phyloP scores from a whole-genome alignment of 768 basidiomycete genomes.

The Erythrobasidium yunnanense region DNA sequence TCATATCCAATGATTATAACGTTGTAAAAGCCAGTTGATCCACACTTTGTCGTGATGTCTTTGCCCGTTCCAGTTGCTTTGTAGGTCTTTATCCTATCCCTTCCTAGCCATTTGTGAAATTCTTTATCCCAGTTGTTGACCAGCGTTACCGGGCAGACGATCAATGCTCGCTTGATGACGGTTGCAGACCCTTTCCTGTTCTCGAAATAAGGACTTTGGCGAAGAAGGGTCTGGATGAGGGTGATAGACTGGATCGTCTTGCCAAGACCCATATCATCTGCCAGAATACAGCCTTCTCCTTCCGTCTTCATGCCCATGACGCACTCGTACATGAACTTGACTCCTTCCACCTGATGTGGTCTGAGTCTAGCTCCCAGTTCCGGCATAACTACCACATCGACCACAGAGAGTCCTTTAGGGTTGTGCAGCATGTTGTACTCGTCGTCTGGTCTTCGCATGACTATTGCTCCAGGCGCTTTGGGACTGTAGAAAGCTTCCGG shows the following conservation, averaged over 20 bases:
- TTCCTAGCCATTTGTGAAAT: slow-evolving; percentile 77
- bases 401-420: slow-evolving; percentile 58
- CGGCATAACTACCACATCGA: slow-evolving; percentile 77
- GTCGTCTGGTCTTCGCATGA: slow-evolving; percentile 68
- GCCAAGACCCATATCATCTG: slow-evolving; percentile 93
- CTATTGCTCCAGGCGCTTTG: slow-evolving; percentile 59
- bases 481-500: slow-evolving; percentile 54
- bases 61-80: slow-evolving; percentile 52
- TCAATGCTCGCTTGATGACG: slow-evolving; percentile 66
- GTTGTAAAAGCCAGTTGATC: slow-evolving; percentile 41
- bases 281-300: slow-evolving; percentile 82
- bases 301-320: slow-evolving; percentile 90
- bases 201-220: slow-evolving; percentile 47
- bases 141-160: slow-evolving; percentile 88
- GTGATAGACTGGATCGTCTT: slow-evolving; percentile 71
- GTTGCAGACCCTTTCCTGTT: slow-evolving; percentile 42
- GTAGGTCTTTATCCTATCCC: slow-evolving; percentile 49
- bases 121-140: slow-evolving; percentile 93
- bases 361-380: slow-evolving; percentile 63
- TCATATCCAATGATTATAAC: slow-evolving; percentile 94
- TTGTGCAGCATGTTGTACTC: slow-evolving; percentile 58
- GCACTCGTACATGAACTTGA: slow-evolving; percentile 74
- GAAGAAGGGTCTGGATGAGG: slow-evolving; percentile 84
- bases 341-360: slow-evolving; percentile 79
- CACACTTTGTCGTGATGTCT: slow-evolving; percentile 59